These are phyloP conservation scores for Xylogone sp. DNA, from an alignment of 2,329 filamentous ascomycete genomes.

Conservation along the genomic window DNA sequence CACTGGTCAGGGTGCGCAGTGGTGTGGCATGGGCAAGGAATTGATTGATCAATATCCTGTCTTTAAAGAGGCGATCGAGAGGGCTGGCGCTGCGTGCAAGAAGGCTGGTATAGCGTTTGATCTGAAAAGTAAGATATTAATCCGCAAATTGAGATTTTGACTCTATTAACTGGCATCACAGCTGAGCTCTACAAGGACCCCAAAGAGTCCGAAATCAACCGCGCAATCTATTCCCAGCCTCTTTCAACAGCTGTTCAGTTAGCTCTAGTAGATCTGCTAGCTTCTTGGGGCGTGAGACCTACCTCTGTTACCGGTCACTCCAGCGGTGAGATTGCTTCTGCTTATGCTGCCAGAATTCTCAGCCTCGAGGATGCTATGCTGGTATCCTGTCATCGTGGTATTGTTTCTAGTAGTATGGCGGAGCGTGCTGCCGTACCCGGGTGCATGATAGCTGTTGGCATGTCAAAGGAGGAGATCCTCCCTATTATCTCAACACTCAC, in stretches of 20 bases:
- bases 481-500: slow-evolving; percentile 28
- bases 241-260: slow-evolving; percentile 46
- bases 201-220: no score
- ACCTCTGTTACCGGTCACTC: slow-evolving; percentile 41
- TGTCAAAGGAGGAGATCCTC: slow-evolving; percentile 27
- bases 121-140: no score
- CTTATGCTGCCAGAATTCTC: slow-evolving; percentile 35
- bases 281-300: slow-evolving; percentile 39
- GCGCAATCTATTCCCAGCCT: no score
- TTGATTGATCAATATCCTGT: slow-evolving; percentile 29
- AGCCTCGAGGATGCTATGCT: slow-evolving; percentile 31
- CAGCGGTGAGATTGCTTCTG: slow-evolving; percentile 45
- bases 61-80: slow-evolving; percentile 30
- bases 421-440: no score
- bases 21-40: slow-evolving; percentile 24
- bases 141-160: no score
- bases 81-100: no score
- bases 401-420: no score
- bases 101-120: no score
- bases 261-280: slow-evolving; percentile 38
- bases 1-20: slow-evolving; percentile 22
- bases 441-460: no score
- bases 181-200: no score
- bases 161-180: no score
- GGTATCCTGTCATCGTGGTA: slow-evolving; percentile 41